These are phyloP conservation scores for Rutstroemia sp. DNA, from an alignment of 2,329 filamentous ascomycete genomes.

Conservation along the genomic window DNA sequence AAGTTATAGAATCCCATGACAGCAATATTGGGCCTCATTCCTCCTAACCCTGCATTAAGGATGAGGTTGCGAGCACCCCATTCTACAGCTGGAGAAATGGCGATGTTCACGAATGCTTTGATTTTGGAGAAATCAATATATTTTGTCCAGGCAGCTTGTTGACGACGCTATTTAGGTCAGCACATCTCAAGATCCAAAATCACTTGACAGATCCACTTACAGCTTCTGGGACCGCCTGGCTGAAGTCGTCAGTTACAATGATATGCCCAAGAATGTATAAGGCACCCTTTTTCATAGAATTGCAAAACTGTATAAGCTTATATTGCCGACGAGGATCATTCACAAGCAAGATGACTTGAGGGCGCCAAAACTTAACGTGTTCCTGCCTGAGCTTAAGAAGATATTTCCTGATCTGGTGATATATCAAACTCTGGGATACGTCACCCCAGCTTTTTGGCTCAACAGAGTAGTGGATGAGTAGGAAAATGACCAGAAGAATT, in stretches of 20 bases:
- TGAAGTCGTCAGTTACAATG: constrained; percentile 79
- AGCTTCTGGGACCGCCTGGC: constrained; percentile 69
- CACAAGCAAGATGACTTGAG: constrained; percentile 76
- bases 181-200: neutral
- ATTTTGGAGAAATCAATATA: constrained; percentile 82
- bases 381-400: constrained; percentile 75
- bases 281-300: constrained; percentile 81
- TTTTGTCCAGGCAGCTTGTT: constrained; percentile 72
- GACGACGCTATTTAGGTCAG: constrained; percentile 43
- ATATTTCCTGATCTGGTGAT: constrained; percentile 83
- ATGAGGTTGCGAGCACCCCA: constrained; percentile 83
- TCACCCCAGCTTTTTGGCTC: constrained; percentile 87
- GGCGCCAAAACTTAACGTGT: constrained; percentile 90
- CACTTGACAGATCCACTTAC: neutral
- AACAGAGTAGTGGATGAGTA: constrained; percentile 78
- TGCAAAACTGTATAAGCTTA: constrained; percentile 83
- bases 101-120: constrained; percentile 83
- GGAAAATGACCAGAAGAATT: constrained; percentile 67
- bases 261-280: constrained; percentile 80
- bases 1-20: constrained; percentile 75
- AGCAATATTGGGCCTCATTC: constrained; percentile 85
- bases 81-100: constrained; percentile 73
- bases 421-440: constrained; percentile 83
- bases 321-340: constrained; percentile 78
- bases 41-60: constrained; percentile 71